Base-by-base conservation (phyloP, 805 yeast genomes). In the Metschnikowia bowlesiae region DNA sequence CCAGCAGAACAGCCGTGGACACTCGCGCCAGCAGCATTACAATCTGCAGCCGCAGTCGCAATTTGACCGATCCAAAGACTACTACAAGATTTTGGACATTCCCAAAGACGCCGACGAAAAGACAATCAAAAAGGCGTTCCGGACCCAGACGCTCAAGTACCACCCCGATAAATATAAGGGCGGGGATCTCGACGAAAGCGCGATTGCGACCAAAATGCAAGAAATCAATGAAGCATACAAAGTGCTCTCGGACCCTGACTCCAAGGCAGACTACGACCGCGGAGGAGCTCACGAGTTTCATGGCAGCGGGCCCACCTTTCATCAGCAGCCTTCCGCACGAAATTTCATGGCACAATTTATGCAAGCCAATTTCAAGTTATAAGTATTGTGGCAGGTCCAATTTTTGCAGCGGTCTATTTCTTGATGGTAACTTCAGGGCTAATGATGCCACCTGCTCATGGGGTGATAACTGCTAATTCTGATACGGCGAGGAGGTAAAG, bases 151-250 rank as follows among this genome's bases (percentile, higher is more conserved):
- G 34, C 84, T 85, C 61, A 83, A 83, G 62, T 89, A 79, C 65
- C 99, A 92, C 63, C 99, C 99, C 0, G 99, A 92, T 68, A 94
- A 92, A 65, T 84, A 87, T 63, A 83, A 82, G 60, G 74, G 75
- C 1, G 84, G 82, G 34, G 88, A 84, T 36, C 64, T 85, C 52
- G 74, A 83, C 8, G 76, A 80, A 30, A 88, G 83, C 32, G 79
- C 85, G 51, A 85, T 86, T 35, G 96, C 89, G 66, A 73, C 73
- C 45, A 88, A 87, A 60, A 94, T 92, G 91, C 89, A 95, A 44
- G 91, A 85, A 49, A 87, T 92, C 55, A 94, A 92, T 67, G 89
- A 87, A 62, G 98, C 98, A 0, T 90, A 94, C 66, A 97, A 90
- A 63, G 84, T 85, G 2, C 73, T 92, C 35, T 80, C 90, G 8